Percentiles rank a stretch among this genome's conserved stretches.
These are phyloP conservation scores for Collybia mongolica DNA, from an alignment of 768 basidiomycete species.

Conservation along the genomic window DNA sequence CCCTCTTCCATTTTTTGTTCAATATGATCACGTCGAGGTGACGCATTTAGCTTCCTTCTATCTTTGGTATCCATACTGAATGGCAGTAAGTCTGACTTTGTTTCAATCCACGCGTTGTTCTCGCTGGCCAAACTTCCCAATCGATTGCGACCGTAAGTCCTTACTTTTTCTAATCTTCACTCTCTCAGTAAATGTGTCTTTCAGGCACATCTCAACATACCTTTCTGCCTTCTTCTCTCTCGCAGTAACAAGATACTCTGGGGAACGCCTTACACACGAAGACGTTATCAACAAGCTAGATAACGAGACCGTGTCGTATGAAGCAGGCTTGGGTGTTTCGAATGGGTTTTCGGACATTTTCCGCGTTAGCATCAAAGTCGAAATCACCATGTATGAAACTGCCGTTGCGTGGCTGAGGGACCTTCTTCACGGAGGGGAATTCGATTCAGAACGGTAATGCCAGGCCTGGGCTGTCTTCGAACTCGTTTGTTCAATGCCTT, in stretches of 20 bases:
- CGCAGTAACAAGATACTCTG: conserved; percentile 70
- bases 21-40: conserved; percentile 93
- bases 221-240: conserved; percentile 86
- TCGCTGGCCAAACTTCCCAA: conserved; percentile 73
- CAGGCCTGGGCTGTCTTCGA: too few species aligned
- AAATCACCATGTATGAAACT: conserved; percentile 72
- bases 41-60: conserved; percentile 8
- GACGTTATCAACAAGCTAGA: conserved; percentile 90
- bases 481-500: not conserved
- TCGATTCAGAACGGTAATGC: conserved; percentile 74
- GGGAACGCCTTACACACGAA: conserved; percentile 76
- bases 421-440: conserved; percentile 71
- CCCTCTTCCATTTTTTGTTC: conserved; percentile 81
- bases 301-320: conserved; percentile 88
- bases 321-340: conserved; percentile 63
- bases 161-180: not conserved
- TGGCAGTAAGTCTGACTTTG: conserved; percentile 79
- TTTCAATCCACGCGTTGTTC: conserved; percentile 76
- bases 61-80: conserved; percentile 2
- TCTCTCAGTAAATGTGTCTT: conserved; percentile 6
- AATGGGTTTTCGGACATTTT: conserved; percentile 72
- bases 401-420: conserved; percentile 88
- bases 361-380: conserved; percentile 81
- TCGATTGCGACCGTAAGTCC: conserved; percentile 70
- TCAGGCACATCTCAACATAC: conserved; percentile 76